Evolutionary conservation across 139 green algal genomes (phyloP).

Genomic region (Chlorella sp.): DNA sequence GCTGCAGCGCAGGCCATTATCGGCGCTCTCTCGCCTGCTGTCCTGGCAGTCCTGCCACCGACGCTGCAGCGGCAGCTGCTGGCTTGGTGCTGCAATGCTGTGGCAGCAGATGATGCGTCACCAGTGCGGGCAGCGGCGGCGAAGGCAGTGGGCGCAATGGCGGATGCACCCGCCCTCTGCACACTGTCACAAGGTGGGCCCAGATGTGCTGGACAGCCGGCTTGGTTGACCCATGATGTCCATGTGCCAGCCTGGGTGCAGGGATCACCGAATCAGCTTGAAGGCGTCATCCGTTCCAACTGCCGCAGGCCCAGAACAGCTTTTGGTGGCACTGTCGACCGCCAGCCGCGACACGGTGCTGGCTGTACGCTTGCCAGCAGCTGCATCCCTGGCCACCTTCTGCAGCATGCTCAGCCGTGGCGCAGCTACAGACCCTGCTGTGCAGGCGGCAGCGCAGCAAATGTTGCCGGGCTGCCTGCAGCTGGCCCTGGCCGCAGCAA

Average conservation of each 20-base stretch:
- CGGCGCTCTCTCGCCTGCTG: constrained; percentile 5
- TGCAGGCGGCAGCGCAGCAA: not conserved
- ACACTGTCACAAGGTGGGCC: not conserved
- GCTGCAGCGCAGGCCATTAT: constrained; percentile 39
- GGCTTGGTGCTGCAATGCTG: not conserved
- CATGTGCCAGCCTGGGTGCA: not conserved
- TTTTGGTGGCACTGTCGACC: not conserved
- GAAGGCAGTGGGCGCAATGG: constrained; percentile 22
- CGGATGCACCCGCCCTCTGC: not conserved
- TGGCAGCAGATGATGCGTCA: constrained; percentile 34
- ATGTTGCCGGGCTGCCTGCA: constrained; percentile 35
- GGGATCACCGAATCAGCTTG: not conserved
- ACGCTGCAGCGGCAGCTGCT: constrained; percentile 21
- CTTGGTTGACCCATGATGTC: not conserved
- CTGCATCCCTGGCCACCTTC: constrained; percentile 10
- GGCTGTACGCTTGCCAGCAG: constrained; percentile 20
- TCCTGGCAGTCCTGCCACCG: constrained; percentile 36
- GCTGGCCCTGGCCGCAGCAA: constrained; percentile 33
- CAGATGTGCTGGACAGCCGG: not conserved
- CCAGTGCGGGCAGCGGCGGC: constrained; percentile 55
- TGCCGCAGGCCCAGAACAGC: not conserved
- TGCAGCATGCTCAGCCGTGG: constrained; percentile 9
- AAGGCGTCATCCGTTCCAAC: no score
- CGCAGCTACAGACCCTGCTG: not conserved
- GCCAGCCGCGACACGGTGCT: constrained; percentile 14